Base-by-base conservation (phyloP, 2,329 filamentous ascomycete genomes). In the Corynespora cassiicola region DNA sequence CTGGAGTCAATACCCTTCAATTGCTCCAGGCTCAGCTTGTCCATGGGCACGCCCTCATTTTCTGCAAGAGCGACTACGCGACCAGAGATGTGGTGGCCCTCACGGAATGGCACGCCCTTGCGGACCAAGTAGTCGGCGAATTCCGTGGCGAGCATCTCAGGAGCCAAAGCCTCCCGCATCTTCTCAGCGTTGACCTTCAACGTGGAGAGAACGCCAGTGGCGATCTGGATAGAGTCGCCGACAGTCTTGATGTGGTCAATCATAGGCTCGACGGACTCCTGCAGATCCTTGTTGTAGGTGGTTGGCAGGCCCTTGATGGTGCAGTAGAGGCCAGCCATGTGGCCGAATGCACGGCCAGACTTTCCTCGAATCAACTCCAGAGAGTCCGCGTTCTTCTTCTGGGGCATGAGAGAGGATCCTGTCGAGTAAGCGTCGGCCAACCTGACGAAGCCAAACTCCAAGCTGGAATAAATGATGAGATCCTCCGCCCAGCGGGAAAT, bases 231-330 rank as follows among this genome's bases (percentile, higher is more conserved):
- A 61, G 86, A 90, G 74, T 95, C 87, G 39, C 79, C 80, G 46
- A 94, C 78, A 5, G 88, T 92, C 78, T 90, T 88, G 69, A 91
- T 81, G 65, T 85, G 82, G 68, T 95, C 88, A 31, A 95, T 80
- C 72, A 95, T 82, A n/a, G 87, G 86, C 75, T 95, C 87, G 46
- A 88, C 85, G 42, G 82, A 86, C 72, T 95, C 90, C 70, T 96
- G 89, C n/a, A 95, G 71, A 67, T 95, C 89, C 72, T 95, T 95
- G 76, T 95, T 92, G 76, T 95, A 95, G 3, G 87, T 90, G 27
- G 81, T 87, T 2, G 88, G 87, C 18, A 94, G 80, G 39, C 86
- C 86, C 69, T 87, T 86, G 68, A 85, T 77, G 23, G 84, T 88
- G 73, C 84, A 85, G 79, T 89, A 89, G 50, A 94, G 72, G 23